Evolutionary conservation across 1,139 yeast genomes (phyloP), one percentile per base, ranked within the genome.

Genomic region (Blastobotrys serpentis): DNA sequence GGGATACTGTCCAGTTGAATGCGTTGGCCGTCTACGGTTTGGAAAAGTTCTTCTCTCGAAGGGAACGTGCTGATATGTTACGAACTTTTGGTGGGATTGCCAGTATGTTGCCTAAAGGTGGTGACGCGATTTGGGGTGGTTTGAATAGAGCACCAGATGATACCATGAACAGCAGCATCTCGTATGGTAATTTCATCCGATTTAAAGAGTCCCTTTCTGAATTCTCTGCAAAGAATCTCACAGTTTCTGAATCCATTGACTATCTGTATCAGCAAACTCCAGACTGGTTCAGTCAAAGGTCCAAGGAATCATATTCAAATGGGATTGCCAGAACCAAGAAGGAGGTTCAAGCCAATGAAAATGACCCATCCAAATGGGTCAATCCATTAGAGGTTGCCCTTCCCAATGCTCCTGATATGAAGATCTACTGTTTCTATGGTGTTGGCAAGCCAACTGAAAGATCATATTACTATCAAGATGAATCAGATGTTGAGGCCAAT

Each of bases 21-120:
- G 84, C 95, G 1, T 71, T 92, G 56, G 98, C 98, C 0, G 89
- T 90, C 53, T 88, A 88, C 61, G 98, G 98, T 1, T 75, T 92
- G 51, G 98, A 92, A 62, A 88, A 86, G 68, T 94, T 90, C 69
- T 89, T 92, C 66, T 85, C 95, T 46, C 78, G 96, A 63, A 78
- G 80, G 52, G 98, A 92, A 69, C 78, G 98, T 56, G 81, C 89
- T 4, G 95, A 86, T 52, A 76, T 92, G 84, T 65, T 89, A 44
- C 75, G 89, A 54, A 75, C 92, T 1, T 89, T 92, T 78, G 97
- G 96, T 11, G 98, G 98, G 2, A 74, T 94, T 47, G 90, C 97
- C 10, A 81, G 95, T 53, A 94, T 92, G 98, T 65, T 92, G 39
- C 98, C 98, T 16, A 92, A 92, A 66, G 98, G 98, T 26, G 98